These are phyloP conservation scores for Exserohilum turcica DNA, from an alignment of 2,329 filamentous ascomycete genomes.

Conservation along the genomic window DNA sequence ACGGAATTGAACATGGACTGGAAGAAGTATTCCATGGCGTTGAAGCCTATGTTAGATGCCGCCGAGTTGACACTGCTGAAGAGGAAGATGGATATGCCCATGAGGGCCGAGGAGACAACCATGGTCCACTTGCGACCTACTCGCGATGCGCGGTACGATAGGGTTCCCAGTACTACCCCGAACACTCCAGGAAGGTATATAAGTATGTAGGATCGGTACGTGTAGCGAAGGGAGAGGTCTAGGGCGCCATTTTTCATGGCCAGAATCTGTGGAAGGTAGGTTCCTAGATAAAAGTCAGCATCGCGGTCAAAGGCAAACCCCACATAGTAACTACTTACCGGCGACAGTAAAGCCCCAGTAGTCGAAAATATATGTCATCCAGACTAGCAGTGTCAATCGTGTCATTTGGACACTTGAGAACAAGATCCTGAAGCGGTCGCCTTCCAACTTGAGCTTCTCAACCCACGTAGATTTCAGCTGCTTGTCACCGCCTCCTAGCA, in stretches of 20 bases:
- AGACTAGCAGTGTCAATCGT: conserved; percentile 55
- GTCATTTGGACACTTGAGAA: conserved; percentile 52
- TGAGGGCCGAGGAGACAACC: conserved; percentile 51
- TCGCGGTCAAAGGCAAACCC: background rate
- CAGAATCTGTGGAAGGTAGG: conserved; percentile 58
- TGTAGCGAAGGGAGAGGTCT: conserved; percentile 52
- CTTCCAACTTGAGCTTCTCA: conserved; percentile 49
- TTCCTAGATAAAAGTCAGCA: conserved; percentile 38
- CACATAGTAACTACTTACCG: conserved; percentile 29
- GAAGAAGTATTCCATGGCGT: conserved; percentile 60
- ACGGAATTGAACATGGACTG: conserved; percentile 60
- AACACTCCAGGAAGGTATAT: conserved; percentile 60
- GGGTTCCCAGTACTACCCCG: conserved; percentile 56
- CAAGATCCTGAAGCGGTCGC: conserved; percentile 52
- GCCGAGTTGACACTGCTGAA: conserved; percentile 53
- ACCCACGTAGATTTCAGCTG: conserved; percentile 37
- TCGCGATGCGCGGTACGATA: conserved; percentile 53
- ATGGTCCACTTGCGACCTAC: conserved; percentile 55
- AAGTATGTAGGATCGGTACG: conserved; percentile 60
- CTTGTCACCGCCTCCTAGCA: conserved; percentile 40
- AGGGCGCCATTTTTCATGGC: conserved; percentile 58
- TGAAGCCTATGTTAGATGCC: conserved; percentile 56
- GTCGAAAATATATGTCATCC: conserved; percentile 59
- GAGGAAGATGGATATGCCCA: conserved; percentile 53
- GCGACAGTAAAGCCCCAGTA: conserved; percentile 58